Percentiles rank a stretch among this genome's conserved stretches.
phyloP scores from a whole-genome alignment of 1,284 basidiomycete species.

The Blastosporella zonata region DNA sequence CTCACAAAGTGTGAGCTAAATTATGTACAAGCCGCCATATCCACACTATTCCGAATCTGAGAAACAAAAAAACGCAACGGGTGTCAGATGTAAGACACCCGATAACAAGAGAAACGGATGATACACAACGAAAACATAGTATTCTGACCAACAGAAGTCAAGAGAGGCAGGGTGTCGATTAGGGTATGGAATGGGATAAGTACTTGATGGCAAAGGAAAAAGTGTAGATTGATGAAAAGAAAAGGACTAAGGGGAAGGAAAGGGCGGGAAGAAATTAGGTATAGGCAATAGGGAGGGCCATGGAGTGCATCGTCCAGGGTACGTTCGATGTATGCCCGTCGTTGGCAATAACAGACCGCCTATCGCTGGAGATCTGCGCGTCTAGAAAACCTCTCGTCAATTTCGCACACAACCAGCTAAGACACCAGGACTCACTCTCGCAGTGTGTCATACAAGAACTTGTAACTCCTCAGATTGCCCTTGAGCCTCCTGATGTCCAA shows the following conservation, averaged over 20 bases:
- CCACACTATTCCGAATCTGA: not conserved
- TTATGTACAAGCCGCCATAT: slow-evolving; percentile 6
- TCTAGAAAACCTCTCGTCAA: slow-evolving; percentile 17
- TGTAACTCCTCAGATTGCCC: slow-evolving; percentile 91
- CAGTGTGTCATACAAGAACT: slow-evolving; percentile 88
- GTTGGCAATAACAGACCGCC: not conserved
- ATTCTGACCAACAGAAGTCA: not conserved
- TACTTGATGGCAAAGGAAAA: not conserved
- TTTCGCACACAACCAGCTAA: slow-evolving; percentile 3
- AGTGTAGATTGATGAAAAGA: not conserved
- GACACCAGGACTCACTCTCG: slow-evolving; percentile 64
- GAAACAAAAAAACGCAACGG: not conserved
- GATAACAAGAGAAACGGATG: not conserved
- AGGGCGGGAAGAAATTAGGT: too few relatives aligned
- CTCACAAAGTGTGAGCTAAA: too few relatives aligned
- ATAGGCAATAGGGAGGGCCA: not conserved
- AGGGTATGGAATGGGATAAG: slow-evolving; percentile 10
- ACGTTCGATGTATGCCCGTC: not conserved
- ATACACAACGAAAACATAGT: not conserved
- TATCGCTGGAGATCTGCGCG: slow-evolving; percentile 28
- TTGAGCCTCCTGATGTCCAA: slow-evolving; percentile 89
- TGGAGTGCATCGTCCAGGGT: not conserved
- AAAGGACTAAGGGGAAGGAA: not conserved
- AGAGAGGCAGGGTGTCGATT: slow-evolving; percentile 1
- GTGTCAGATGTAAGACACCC: not conserved